phyloP scores from a whole-genome alignment of 768 basidiomycete genomes.

The Collybia sp. region DNA sequence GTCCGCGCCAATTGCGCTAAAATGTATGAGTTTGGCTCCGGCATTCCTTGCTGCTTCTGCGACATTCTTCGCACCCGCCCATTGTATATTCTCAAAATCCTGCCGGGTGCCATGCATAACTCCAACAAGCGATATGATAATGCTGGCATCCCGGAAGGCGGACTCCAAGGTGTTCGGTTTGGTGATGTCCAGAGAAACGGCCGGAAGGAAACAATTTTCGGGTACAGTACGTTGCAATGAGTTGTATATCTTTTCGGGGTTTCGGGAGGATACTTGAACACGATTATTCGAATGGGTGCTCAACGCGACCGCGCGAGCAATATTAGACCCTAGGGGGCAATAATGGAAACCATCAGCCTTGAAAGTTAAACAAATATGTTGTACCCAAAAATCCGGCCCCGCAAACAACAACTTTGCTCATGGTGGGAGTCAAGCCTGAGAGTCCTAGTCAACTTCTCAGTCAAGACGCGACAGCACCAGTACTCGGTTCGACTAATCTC shows the following conservation, averaged over 20 bases:
- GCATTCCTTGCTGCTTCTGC: conserved; percentile 64
- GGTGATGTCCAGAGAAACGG: conserved; percentile 50
- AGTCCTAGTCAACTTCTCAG: too few species aligned
- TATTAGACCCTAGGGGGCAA: conserved; percentile 43
- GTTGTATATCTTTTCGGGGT: conserved; percentile 38
- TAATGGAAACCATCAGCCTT: background rate
- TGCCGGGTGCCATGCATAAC: too few species aligned
- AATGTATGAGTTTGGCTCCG: too few species aligned
- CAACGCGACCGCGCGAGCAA: conserved; percentile 47
- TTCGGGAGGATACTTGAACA: conserved; percentile 58
- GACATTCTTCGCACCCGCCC: too few species aligned
- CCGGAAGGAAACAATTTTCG: conserved; percentile 33
- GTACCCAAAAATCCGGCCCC: conserved; percentile 64
- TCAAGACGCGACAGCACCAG: too few species aligned
- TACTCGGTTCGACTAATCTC: too few species aligned
- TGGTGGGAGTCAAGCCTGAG: too few species aligned
- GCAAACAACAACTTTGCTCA: too few species aligned
- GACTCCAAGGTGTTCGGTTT: conserved; percentile 36
- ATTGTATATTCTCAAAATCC: conserved; percentile 61
- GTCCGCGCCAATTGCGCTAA: conserved; percentile 78
- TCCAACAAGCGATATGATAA: too few species aligned
- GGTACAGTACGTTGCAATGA: conserved; percentile 21
- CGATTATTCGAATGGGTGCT: conserved; percentile 24
- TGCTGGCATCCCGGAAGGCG: too few species aligned
- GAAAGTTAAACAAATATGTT: too few species aligned